phyloP scores from a whole-genome alignment of 2,329 filamentous ascomycete species.

The Elsinoe australis region DNA sequence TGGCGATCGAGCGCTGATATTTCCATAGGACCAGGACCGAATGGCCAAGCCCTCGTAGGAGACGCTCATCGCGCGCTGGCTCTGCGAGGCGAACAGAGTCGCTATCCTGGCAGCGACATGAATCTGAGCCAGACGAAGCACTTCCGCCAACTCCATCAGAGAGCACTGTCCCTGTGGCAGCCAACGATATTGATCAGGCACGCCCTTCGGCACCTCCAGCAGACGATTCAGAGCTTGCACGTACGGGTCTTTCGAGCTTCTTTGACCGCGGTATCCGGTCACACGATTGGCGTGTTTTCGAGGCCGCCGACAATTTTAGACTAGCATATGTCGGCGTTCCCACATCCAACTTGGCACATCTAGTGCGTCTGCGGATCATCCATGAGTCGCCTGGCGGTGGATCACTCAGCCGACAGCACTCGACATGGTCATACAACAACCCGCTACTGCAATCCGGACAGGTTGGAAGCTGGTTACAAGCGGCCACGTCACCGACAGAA shows the following conservation, averaged over 20 bases:
- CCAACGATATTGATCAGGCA: not conserved
- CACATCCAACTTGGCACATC: conserved; percentile 5
- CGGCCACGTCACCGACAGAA: not conserved
- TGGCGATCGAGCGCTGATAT: not conserved
- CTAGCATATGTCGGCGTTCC: conserved; percentile 5
- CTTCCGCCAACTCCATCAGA: not conserved
- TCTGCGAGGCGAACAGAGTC: not conserved
- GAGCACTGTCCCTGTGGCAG: not conserved
- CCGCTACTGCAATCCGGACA: too few relatives aligned
- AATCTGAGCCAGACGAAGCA: too few relatives aligned
- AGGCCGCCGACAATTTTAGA: not conserved
- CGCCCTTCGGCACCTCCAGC: not conserved
- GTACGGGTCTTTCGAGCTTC: conserved; percentile 5
- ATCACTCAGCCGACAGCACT: not conserved
- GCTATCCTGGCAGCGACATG: not conserved
- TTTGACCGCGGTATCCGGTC: not conserved
- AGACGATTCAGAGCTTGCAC: conserved; percentile 3
- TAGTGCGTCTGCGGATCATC: not conserved
- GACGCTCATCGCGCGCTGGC: not conserved
- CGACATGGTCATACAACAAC: not conserved
- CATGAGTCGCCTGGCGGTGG: not conserved
- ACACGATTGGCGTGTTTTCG: conserved; percentile 6
- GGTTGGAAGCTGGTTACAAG: too few relatives aligned
- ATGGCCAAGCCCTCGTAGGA: not conserved
- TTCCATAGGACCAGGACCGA: not conserved